Evolutionary conservation across 768 basidiomycete species (phyloP).

Genomic region (Pulveroboletus ravenelii): DNA sequence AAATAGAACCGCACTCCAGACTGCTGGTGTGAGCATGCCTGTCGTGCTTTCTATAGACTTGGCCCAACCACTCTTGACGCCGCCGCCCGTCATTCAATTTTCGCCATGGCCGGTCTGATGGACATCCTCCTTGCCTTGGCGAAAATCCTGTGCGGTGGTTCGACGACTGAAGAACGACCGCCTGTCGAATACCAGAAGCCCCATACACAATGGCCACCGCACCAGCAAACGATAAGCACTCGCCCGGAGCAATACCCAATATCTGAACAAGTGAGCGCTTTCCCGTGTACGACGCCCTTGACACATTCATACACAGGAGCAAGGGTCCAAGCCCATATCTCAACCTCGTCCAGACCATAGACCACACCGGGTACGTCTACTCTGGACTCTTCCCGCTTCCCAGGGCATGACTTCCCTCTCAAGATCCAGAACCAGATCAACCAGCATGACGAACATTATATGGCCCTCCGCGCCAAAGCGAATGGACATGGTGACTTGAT

Average conservation of each 20-base stretch:
- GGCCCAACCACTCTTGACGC: too few relatives aligned
- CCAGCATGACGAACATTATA: slow-evolving; percentile 66
- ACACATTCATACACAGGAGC: slow-evolving; percentile 12
- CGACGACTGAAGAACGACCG: slow-evolving; percentile 11
- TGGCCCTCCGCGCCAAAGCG: slow-evolving; percentile 66
- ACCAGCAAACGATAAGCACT: slow-evolving; percentile 1
- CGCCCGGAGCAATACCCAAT: background rate
- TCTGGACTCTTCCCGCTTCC: background rate
- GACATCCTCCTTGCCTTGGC: slow-evolving; percentile 25
- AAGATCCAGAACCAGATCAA: slow-evolving; percentile 60
- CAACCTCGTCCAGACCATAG: slow-evolving; percentile 15
- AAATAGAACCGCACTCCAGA: too few relatives aligned
- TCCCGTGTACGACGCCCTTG: background rate
- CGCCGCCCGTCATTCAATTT: background rate
- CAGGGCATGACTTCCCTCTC: slow-evolving; percentile 4
- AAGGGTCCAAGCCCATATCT: slow-evolving; percentile 11
- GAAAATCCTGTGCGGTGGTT: slow-evolving; percentile 21
- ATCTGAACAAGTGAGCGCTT: slow-evolving; percentile 14
- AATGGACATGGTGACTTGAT: slow-evolving; percentile 76
- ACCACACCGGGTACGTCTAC: slow-evolving; percentile 15
- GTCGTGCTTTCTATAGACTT: too few relatives aligned
- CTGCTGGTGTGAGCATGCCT: too few relatives aligned
- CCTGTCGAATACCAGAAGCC: slow-evolving; percentile 3
- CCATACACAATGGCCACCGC: slow-evolving; percentile 9
- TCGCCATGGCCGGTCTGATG: slow-evolving; percentile 21